These are phyloP conservation scores for Coniochaeta ligniaria DNA, from an alignment of 2,329 filamentous ascomycete species.

Conservation along the genomic window DNA sequence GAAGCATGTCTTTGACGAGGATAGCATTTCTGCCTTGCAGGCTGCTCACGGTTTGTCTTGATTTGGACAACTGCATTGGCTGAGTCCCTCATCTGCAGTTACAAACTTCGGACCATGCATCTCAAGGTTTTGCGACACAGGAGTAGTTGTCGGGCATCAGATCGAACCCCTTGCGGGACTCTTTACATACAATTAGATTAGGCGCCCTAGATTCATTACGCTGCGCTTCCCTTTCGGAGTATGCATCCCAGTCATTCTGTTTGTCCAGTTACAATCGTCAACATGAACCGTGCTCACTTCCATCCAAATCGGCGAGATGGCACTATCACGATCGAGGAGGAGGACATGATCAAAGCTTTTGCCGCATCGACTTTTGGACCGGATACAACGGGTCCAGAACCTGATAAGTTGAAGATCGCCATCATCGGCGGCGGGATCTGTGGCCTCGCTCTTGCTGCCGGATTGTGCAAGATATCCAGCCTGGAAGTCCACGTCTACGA, in stretches of 20 bases:
- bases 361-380: not conserved
- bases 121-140: not conserved
- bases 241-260: too few relatives aligned
- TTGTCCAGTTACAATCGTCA: too few relatives aligned
- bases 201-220: too few relatives aligned
- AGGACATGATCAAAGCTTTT: too few relatives aligned
- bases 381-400: not conserved
- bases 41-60: conserved; percentile 17
- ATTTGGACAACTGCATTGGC: not conserved
- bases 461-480: conserved; percentile 23
- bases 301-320: too few relatives aligned
- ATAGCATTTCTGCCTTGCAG: conserved; percentile 21
- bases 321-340: too few relatives aligned
- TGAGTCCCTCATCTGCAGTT: not conserved
- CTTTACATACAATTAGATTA: too few relatives aligned
- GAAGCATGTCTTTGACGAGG: conserved; percentile 24
- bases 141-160: too few relatives aligned
- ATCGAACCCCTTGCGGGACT: too few relatives aligned
- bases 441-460: conserved; percentile 27
- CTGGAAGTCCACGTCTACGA: conserved; percentile 30
- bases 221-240: too few relatives aligned
- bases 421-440: conserved; percentile 20
- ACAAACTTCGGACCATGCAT: not conserved
- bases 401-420: not conserved
- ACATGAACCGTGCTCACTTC: too few relatives aligned